These are phyloP conservation scores for Rhizopus delemar DNA, from an alignment of 371 early-diverging fungal genomes.

Conservation along the genomic window DNA sequence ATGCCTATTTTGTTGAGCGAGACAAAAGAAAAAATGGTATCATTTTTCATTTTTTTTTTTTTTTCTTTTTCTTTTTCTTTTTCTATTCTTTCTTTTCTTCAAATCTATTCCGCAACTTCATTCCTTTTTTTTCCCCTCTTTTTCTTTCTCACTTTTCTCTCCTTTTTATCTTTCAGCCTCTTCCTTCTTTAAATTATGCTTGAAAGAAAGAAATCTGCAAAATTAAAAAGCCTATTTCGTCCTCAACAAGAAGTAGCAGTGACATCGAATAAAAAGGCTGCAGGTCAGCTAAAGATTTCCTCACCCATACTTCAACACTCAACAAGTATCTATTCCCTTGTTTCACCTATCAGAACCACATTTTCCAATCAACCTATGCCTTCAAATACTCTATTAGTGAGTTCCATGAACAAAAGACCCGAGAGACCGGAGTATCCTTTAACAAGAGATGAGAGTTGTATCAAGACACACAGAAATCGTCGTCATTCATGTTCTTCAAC, in stretches of 20 bases:
- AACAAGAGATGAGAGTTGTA: background rate
- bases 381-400: constrained; percentile 22
- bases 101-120: background rate
- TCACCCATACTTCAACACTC: constrained; percentile 48
- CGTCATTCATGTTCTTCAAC: constrained; percentile 35
- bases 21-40: background rate
- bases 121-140: background rate
- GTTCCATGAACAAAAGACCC: background rate
- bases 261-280: constrained; percentile 10
- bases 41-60: background rate
- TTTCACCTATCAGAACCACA: constrained; percentile 41
- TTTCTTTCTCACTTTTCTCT: background rate
- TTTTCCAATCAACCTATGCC: constrained; percentile 32
- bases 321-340: constrained; percentile 43
- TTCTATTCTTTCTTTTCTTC: background rate
- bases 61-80: background rate
- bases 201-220: constrained; percentile 16
- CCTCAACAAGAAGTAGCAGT: constrained; percentile 1
- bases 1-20: background rate
- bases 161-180: background rate
- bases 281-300: constrained; percentile 30
- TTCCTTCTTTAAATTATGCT: constrained; percentile 8
- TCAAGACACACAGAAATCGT: constrained; percentile 4
- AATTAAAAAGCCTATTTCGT: constrained; percentile 17
- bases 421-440: constrained; percentile 7